Percentiles rank a stretch among this genome's conserved stretches.
Evolutionary conservation across 208 protist genomes (phyloP).

Genomic region (Trichomonas vaginalis): DNA sequence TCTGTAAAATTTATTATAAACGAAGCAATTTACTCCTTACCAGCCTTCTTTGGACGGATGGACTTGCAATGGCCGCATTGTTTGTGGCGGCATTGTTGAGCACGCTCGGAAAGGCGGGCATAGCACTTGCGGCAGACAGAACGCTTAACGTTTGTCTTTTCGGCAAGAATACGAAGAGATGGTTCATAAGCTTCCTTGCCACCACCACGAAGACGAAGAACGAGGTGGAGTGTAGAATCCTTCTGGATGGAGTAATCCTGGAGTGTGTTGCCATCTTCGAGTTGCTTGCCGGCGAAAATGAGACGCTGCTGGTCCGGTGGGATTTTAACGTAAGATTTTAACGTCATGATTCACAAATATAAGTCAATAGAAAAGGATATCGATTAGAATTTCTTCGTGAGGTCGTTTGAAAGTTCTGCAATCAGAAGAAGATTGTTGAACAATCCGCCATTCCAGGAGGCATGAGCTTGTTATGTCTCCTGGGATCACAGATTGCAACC

Average conservation of each 20-base stretch:
- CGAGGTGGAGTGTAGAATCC: constrained; percentile 69
- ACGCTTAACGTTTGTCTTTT: neutral
- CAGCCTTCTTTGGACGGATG: neutral
- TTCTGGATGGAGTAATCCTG: constrained; percentile 75
- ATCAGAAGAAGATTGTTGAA: too few relatives aligned
- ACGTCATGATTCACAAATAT: too few relatives aligned
- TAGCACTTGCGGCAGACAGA: constrained; percentile 15
- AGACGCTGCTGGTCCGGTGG: constrained; percentile 69
- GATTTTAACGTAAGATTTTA: too few relatives aligned
- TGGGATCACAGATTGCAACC: too few relatives aligned
- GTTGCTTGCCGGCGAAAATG: constrained; percentile 73
- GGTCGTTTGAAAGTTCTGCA: too few relatives aligned
- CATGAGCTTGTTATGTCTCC: too few relatives aligned
- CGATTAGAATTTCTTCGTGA: too few relatives aligned
- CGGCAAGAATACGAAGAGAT: neutral
- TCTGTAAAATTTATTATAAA: neutral
- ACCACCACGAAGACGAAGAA: constrained; percentile 65
- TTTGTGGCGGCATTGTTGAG: constrained; percentile 6
- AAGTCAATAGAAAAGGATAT: too few relatives aligned
- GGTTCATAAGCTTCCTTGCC: constrained; percentile 26
- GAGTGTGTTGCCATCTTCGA: constrained; percentile 69
- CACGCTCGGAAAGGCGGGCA: neutral
- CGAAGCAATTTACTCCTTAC: neutral
- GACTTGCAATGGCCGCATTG: neutral
- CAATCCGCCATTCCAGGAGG: too few relatives aligned